Conservation (phyloP, 495 filamentous ascomycete species). For the Tuber aestivum region DNA sequence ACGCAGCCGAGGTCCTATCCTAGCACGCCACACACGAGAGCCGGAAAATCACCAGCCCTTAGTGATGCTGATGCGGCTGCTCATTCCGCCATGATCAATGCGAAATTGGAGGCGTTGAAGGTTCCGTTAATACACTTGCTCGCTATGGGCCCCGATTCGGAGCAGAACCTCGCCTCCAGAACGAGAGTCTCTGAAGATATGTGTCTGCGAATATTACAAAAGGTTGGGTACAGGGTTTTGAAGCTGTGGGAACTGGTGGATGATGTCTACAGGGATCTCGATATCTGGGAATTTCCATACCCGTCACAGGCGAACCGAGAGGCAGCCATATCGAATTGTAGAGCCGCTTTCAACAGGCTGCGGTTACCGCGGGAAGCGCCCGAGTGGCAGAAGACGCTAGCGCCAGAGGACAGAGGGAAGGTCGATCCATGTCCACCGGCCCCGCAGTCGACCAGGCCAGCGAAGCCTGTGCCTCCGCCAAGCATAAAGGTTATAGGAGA, state of each 20-base stretch:
- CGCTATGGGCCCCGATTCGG: constrained; percentile 53
- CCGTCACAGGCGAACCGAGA: constrained; percentile 55
- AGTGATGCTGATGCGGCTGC: constrained; percentile 11
- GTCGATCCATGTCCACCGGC: constrained; percentile 54
- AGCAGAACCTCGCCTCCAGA: constrained; percentile 51
- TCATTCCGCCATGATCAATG: constrained; percentile 20
- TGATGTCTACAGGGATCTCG: constrained; percentile 60
- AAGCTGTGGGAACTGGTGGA: constrained; percentile 51
- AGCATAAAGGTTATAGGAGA: constrained; percentile 47
- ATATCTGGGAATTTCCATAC: constrained; percentile 63
- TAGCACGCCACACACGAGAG: constrained; percentile 23
- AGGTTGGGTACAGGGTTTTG: constrained; percentile 47
- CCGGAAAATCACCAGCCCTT: constrained; percentile 21
- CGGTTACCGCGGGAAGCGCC: constrained; percentile 57
- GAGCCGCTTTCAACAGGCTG: constrained; percentile 64
- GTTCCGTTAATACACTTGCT: constrained; percentile 56
- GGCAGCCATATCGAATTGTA: constrained; percentile 60
- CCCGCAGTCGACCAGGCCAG: constrained; percentile 47
- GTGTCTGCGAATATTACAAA: constrained; percentile 47
- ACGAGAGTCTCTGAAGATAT: constrained; percentile 53
- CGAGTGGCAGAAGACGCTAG: constrained; percentile 61
- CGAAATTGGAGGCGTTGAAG: constrained; percentile 47
- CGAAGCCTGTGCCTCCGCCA: constrained; percentile 49
- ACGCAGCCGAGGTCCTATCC: constrained; percentile 24
- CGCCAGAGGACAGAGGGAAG: constrained; percentile 60